Evolutionary conservation across 2,329 filamentous ascomycete species (phyloP), one percentile per base, ranked within the genome.

Genomic region (Claviceps sp.): DNA sequence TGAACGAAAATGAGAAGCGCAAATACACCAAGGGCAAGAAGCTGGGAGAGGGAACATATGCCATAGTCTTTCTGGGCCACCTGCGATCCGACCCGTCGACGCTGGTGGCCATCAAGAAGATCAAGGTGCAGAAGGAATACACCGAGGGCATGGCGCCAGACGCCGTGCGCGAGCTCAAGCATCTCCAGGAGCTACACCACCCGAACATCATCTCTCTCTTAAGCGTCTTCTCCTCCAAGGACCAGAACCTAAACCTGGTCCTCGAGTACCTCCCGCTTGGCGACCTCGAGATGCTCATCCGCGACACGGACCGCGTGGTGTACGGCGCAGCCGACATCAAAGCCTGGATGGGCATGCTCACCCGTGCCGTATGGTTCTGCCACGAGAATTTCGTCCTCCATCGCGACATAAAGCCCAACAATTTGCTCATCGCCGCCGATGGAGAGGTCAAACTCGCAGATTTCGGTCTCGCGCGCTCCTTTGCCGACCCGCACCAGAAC

Each of bases 351-450:
- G 87, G 86, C 56, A 97, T 97, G 93, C 78, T 97, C n/a, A 80
- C 79, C 29, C 83, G 91, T 43, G 93, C 86, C 26, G 82, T 97
- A 29, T 95, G 88, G 84, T 98, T 95, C 74, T 97, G 93, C 68
- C 93, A 98, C 68, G 87, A 90, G 64, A 94, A 93, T 66, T 91
- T 85, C 61, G 80, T 98, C 17, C 77, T 98, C 34, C 93, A 98
- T 70, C 87, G 93, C 60, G 93, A 98, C 73, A 97, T 98, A 74
- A 98, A 98, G 71, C 91, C 91, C 47, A 97, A 97, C 78, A 98
- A 98, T 72, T 73, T 97, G 68, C 77, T 98, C 54, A 95, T 98
- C 60, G 89, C 89, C 22, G 86, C 88, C 43, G 87, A 95, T 64
- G 91, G 93, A 47, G 87, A 91, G 62, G 82, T 98, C 63, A 97